phyloP scores from a whole-genome alignment of 2,329 filamentous ascomycete genomes.

The Aspergillus sp. region DNA sequence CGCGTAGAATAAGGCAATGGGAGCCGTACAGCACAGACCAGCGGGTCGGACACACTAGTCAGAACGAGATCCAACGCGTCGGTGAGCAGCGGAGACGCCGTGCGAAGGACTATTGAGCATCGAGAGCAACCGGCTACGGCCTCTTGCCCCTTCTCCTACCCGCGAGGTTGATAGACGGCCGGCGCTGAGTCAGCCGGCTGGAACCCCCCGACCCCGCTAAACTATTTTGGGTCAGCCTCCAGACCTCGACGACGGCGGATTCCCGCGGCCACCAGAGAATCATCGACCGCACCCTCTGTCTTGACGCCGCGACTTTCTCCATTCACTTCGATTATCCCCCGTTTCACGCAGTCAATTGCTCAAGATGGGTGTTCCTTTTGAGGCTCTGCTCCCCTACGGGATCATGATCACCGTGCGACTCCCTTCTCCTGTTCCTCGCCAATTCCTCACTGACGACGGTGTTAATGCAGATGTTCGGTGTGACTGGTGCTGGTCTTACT shows the following conservation, averaged over 20 bases:
- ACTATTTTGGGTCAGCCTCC: conserved; percentile 25
- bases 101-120: conserved; percentile 25
- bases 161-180: conserved; percentile 33
- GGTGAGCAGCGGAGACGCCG: conserved; percentile 19
- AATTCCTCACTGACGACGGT: conserved; percentile 5
- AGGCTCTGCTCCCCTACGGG: conserved; percentile 63
- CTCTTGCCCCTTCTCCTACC: conserved; percentile 31
- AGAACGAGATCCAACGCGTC: conserved; percentile 24
- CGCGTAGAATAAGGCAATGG: conserved; percentile 22
- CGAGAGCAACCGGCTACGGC: conserved; percentile 30
- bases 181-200: conserved; percentile 34
- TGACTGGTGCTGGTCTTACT: conserved; percentile 58
- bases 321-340: conserved; percentile 14
- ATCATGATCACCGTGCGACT: conserved; percentile 60
- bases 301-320: conserved; percentile 3
- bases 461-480: conserved; percentile 56
- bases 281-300: conserved; percentile 5
- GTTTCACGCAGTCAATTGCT: conserved; percentile 14
- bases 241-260: conserved; percentile 27
- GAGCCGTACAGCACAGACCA: conserved; percentile 14
- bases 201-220: conserved; percentile 24
- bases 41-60: conserved; percentile 7
- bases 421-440: not conserved
- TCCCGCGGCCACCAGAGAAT: conserved; percentile 15
- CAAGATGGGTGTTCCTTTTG: conserved; percentile 65